Conservation (phyloP, 352 stramenopile genomes). For the Phytophthora pinifolia region DNA sequence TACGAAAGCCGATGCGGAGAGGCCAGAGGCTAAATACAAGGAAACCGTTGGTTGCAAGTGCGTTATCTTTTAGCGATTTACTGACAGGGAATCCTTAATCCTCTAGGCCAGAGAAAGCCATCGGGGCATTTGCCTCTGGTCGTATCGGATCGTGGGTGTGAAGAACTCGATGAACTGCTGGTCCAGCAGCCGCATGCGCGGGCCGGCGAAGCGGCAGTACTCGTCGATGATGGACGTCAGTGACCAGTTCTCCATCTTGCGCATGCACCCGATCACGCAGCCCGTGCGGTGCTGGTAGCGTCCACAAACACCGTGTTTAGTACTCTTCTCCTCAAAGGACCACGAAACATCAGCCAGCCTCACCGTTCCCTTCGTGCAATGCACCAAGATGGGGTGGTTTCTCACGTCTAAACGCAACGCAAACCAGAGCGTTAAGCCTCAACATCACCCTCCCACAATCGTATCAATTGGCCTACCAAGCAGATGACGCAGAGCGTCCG, state of each 20-base stretch:
- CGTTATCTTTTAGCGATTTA: neutral
- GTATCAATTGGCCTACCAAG: slow-evolving; percentile 40
- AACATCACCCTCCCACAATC: neutral
- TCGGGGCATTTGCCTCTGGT: slow-evolving; percentile 73
- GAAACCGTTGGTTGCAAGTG: slow-evolving; percentile 23
- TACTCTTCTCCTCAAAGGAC: neutral
- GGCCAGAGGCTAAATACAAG: slow-evolving; percentile 35
- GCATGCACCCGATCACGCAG: slow-evolving; percentile 84
- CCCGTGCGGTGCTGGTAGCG: slow-evolving; percentile 68
- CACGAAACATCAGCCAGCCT: slow-evolving; percentile 2
- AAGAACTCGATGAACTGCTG: slow-evolving; percentile 93
- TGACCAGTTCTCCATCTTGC: slow-evolving; percentile 89
- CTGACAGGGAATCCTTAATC: neutral
- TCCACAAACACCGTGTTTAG: neutral
- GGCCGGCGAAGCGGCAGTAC: slow-evolving; percentile 84
- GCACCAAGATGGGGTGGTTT: slow-evolving; percentile 87
- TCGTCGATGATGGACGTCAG: slow-evolving; percentile 88
- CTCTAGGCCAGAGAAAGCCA: slow-evolving; percentile 45
- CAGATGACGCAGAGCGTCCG: slow-evolving; percentile 71
- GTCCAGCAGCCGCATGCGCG: slow-evolving; percentile 82
- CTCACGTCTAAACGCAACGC: slow-evolving; percentile 50
- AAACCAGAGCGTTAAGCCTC: slow-evolving; percentile 12
- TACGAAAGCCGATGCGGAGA: slow-evolving; percentile 29
- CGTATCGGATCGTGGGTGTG: slow-evolving; percentile 73
- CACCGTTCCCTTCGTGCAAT: slow-evolving; percentile 89